A percentile compares a stretch with the other conserved stretches of the same genome.
Evolutionary conservation across 495 filamentous ascomycete species (phyloP).

Genomic region (Penicillium mononematosum): DNA sequence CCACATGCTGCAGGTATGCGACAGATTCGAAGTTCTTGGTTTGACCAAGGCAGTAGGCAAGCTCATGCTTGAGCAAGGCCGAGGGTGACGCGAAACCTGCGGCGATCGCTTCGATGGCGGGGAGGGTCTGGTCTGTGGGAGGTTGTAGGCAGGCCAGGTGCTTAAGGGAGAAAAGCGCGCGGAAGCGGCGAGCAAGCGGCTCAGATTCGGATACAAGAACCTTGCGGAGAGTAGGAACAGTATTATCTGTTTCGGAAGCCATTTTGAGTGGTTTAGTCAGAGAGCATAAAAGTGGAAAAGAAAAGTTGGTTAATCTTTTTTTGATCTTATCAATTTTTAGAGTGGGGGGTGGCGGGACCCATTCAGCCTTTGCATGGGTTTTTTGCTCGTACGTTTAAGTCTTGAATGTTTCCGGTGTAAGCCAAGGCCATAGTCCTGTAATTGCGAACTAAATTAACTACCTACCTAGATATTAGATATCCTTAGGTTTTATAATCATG

Average conservation of each 20-base stretch:
- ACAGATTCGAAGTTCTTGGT: constrained; percentile 72
- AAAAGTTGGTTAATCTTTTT: constrained; percentile 26
- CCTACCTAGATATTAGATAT: background rate
- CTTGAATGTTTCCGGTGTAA: background rate
- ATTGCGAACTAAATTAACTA: background rate
- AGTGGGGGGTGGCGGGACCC: constrained; percentile 31
- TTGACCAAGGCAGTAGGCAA: constrained; percentile 97
- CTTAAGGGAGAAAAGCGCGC: constrained; percentile 96
- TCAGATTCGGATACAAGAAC: constrained; percentile 74
- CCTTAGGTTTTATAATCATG: background rate
- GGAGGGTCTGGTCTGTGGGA: constrained; percentile 58
- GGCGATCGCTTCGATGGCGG: constrained; percentile 89
- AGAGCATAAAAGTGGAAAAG: constrained; percentile 5
- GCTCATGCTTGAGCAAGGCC: constrained; percentile 86
- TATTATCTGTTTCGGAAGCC: constrained; percentile 26
- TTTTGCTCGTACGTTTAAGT: constrained; percentile 9
- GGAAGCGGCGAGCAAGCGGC: constrained; percentile 86
- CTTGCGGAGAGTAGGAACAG: constrained; percentile 63
- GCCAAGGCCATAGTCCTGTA: background rate
- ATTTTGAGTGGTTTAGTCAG: constrained; percentile 13
- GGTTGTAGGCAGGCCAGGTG: constrained; percentile 74
- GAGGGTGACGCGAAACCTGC: constrained; percentile 82
- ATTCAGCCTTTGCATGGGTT: constrained; percentile 1
- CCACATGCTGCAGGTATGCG: constrained; percentile 68
- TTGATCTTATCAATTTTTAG: constrained; percentile 36